These are phyloP conservation scores for Jatropha podagrica DNA, from an alignment of 441 rosid species.

Conservation along the genomic window DNA sequence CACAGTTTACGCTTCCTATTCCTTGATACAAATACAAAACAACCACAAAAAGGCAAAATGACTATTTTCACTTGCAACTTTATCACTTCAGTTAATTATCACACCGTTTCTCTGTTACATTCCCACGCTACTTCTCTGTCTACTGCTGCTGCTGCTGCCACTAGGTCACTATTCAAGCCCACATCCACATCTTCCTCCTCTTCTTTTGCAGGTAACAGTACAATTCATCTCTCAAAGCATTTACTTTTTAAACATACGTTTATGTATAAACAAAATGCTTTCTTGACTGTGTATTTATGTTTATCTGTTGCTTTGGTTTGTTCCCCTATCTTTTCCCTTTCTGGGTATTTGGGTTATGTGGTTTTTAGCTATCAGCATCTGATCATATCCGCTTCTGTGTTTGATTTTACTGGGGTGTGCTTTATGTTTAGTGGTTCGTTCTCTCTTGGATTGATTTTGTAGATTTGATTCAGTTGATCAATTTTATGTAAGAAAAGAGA, in stretches of 20 bases:
- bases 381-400: not conserved
- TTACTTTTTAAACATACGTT: not conserved
- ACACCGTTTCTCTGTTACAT: not conserved
- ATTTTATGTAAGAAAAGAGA: not conserved
- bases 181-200: conserved; percentile 4
- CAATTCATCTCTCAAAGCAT: not conserved
- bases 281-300: not conserved
- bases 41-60: not conserved
- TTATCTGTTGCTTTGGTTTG: not conserved
- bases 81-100: not conserved
- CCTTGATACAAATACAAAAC: not conserved
- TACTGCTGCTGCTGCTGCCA: not conserved
- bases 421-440: not conserved
- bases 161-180: too few relatives aligned
- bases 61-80: not conserved
- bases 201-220: conserved; percentile 20
- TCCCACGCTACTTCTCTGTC: not conserved
- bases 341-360: not conserved
- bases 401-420: not conserved
- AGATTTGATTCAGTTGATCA: not conserved
- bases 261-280: not conserved
- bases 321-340: not conserved
- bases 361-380: conserved; percentile 2
- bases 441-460: not conserved
- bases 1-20: not conserved